These are phyloP conservation scores for Tylopilus subfusipes DNA, from an alignment of 768 basidiomycete species.

Conservation along the genomic window DNA sequence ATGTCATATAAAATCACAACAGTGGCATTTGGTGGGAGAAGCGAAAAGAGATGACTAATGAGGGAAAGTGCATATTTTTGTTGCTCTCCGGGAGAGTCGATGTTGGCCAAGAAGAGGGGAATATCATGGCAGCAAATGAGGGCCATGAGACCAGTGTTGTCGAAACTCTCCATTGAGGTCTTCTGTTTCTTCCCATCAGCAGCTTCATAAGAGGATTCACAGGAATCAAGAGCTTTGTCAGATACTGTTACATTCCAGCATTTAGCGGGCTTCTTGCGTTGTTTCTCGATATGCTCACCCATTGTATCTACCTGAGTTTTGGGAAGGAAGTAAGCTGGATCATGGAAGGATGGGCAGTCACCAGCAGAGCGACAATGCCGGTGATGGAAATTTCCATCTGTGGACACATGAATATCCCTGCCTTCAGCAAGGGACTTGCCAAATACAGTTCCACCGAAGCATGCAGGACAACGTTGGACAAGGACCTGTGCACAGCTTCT, in stretches of 20 bases:
- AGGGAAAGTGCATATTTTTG: no score
- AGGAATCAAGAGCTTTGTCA: neutral
- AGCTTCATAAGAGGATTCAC: neutral
- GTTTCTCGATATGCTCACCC: no score
- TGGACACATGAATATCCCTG: conserved; percentile 1
- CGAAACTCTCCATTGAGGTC: conserved; percentile 23
- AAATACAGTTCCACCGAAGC: neutral
- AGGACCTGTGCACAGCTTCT: neutral
- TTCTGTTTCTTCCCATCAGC: conserved; percentile 6
- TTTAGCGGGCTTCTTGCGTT: no score
- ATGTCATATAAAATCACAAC: no score
- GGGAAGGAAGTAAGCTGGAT: no score
- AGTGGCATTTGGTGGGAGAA: no score
- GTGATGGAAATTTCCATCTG: conserved; percentile 6
- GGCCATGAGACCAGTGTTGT: conserved; percentile 37
- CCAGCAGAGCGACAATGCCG: neutral
- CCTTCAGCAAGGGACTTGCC: neutral
- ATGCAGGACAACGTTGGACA: neutral
- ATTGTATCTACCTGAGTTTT: no score
- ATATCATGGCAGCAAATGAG: conserved; percentile 38
- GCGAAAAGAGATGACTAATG: no score
- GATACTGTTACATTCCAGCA: no score
- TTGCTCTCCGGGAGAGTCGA: neutral
- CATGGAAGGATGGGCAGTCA: no score
- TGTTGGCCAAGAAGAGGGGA: conserved; percentile 34